Percentiles rank a stretch among this genome's conserved stretches.
phyloP scores from a whole-genome alignment of 139 green algal genomes.

The Closterium sp. region DNA sequence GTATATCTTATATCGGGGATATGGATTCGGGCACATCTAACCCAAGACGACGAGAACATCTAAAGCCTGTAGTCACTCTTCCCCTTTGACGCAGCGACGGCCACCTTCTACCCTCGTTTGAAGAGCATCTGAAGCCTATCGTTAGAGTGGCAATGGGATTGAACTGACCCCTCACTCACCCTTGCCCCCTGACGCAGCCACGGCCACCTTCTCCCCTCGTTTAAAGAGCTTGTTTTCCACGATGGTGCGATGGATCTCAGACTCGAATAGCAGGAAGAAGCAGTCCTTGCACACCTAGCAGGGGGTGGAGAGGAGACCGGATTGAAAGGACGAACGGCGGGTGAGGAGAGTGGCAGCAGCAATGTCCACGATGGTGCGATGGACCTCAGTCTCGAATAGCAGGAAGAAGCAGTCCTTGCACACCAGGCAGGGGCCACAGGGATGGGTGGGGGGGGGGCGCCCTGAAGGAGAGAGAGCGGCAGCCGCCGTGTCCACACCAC shows the following conservation, averaged over 20 bases:
- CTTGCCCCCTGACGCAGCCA: slow-evolving; percentile 74
- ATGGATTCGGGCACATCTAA: not conserved
- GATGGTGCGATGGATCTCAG: not conserved
- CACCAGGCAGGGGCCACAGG: too few species aligned
- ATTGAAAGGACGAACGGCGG: too few species aligned
- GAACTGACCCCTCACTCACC: not conserved
- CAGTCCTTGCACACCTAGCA: not conserved
- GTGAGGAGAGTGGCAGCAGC: too few species aligned
- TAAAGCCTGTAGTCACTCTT: slow-evolving; percentile 21
- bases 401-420: too few species aligned
- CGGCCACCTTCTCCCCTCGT: slow-evolving; percentile 79
- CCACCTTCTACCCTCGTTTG: slow-evolving; percentile 77
- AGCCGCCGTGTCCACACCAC: too few species aligned
- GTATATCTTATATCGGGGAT: too few species aligned
- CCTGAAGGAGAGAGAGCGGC: too few species aligned
- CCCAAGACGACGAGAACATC: not conserved
- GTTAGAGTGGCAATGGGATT: too few species aligned
- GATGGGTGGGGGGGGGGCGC: too few species aligned
- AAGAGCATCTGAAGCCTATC: slow-evolving; percentile 70
- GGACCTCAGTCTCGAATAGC: too few species aligned
- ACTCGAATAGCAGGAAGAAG: not conserved
- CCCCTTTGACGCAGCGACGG: slow-evolving; percentile 76
- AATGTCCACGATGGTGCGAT: too few species aligned
- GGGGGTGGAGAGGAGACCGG: too few species aligned
- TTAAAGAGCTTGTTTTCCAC: slow-evolving; percentile 71